Evolutionary conservation across 805 yeast genomes (phyloP).

Genomic region (Zygosaccharomyces pseudorouxii): DNA sequence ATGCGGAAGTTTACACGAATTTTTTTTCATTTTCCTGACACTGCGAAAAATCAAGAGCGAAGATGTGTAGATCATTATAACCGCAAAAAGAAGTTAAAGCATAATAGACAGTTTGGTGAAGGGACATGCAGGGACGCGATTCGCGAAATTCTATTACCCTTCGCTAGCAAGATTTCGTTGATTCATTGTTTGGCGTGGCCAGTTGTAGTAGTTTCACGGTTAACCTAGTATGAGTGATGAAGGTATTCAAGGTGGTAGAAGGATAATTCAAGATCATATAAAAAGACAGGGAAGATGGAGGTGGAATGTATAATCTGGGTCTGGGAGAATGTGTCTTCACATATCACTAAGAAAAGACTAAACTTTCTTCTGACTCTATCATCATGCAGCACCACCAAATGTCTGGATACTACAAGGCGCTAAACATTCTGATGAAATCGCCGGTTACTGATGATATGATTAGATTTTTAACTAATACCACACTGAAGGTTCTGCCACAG

Average conservation of each 20-base stretch:
- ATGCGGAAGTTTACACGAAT: slow-evolving; percentile 5
- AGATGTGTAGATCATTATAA: neutral
- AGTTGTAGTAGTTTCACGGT: slow-evolving; percentile 4
- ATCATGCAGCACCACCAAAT: slow-evolving; percentile 11
- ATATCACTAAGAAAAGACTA: neutral
- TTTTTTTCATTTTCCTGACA: neutral
- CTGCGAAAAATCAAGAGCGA: slow-evolving; percentile 2
- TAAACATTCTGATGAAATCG: slow-evolving; percentile 52
- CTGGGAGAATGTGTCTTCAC: neutral
- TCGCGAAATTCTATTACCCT: slow-evolving; percentile 2
- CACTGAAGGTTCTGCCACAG: slow-evolving; percentile 61
- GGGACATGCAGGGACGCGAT: slow-evolving; percentile 1
- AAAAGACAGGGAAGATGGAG: neutral
- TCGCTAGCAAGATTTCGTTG: neutral
- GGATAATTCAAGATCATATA: slow-evolving; percentile 5
- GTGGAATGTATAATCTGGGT: neutral
- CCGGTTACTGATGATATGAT: slow-evolving; percentile 75
- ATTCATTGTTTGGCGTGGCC: slow-evolving; percentile 6
- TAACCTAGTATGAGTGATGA: neutral
- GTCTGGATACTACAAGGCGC: slow-evolving; percentile 46
- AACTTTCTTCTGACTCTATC: neutral
- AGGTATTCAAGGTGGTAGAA: neutral
- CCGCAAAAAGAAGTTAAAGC: slow-evolving; percentile 1
- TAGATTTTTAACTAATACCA: slow-evolving; percentile 59
- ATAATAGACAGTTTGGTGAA: neutral